Conservation (phyloP, 1,284 basidiomycete species). For the Moesziomyces sp. region DNA sequence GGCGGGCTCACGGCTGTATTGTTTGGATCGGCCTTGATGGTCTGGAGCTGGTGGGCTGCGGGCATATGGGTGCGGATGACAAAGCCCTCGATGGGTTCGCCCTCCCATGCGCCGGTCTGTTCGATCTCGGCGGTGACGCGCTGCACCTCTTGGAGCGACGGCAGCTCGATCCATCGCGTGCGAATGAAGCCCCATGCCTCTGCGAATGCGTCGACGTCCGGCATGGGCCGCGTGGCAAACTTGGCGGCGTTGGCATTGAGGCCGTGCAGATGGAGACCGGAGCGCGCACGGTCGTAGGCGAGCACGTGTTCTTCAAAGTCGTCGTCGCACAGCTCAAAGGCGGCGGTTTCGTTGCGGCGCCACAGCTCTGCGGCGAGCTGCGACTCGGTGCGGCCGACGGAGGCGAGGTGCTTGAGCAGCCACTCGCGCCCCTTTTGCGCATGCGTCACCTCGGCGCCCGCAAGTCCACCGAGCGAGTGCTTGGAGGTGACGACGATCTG, state of each 20-base stretch:
- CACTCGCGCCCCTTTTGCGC: conserved; percentile 83
- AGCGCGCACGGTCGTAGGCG: conserved; percentile 80
- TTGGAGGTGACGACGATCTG: conserved; percentile 91
- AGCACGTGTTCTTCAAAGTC: conserved; percentile 97
- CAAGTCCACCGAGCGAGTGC: conserved; percentile 71
- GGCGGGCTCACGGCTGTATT: conserved; percentile 48
- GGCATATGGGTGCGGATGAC: conserved; percentile 75
- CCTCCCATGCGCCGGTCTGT: conserved; percentile 79
- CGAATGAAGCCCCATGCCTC: conserved; percentile 89
- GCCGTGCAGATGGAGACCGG: conserved; percentile 88
- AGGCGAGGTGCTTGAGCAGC: conserved; percentile 79
- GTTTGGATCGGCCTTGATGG: conserved; percentile 14
- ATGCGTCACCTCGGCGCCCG: conserved; percentile 71
- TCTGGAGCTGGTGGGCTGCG: conserved; percentile 64
- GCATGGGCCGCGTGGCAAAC: conserved; percentile 75
- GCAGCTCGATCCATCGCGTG: conserved; percentile 76
- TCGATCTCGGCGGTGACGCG: conserved; percentile 78
- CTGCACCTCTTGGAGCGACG: conserved; percentile 78
- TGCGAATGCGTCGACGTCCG: conserved; percentile 80
- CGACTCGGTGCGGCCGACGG: conserved; percentile 76
- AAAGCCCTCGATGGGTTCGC: conserved; percentile 91
- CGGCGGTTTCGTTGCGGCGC: conserved; percentile 86
- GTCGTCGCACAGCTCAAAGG: conserved; percentile 89
- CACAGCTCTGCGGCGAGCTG: conserved; percentile 82
- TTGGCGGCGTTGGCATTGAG: conserved; percentile 79